Conservation (phyloP, 306 rosid genomes). For the Sicyos edulis region DNA sequence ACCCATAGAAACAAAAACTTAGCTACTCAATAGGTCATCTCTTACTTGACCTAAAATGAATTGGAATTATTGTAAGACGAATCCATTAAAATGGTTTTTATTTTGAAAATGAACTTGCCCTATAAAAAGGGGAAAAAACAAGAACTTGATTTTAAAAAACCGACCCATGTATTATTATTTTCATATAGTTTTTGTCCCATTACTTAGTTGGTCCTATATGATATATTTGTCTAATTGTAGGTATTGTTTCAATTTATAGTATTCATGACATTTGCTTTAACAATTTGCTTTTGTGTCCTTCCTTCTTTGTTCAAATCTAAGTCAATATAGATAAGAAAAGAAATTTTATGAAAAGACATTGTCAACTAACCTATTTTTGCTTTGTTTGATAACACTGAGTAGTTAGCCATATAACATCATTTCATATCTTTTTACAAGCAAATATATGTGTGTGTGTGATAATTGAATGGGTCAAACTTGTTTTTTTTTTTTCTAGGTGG, state of each 20-base stretch:
- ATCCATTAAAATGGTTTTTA: no score
- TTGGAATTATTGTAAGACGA: no score
- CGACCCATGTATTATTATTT: not conserved
- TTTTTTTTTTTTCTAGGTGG: no score
- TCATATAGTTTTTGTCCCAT: not conserved
- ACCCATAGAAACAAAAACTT: no score
- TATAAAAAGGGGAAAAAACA: no score
- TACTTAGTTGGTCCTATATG: not conserved
- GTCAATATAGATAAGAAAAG: not conserved
- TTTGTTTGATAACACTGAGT: not conserved
- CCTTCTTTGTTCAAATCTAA: conserved; percentile 4
- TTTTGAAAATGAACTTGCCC: no score
- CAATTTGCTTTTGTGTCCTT: not conserved
- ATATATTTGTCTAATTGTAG: not conserved
- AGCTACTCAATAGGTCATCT: no score
- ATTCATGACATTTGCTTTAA: not conserved
- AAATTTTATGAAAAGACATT: conserved; percentile 12
- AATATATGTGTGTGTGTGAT: no score
- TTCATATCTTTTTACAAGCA: conserved; percentile 7
- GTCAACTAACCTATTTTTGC: not conserved
- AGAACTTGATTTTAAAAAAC: not conserved
- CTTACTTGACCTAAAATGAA: no score
- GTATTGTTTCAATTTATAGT: conserved; percentile 2
- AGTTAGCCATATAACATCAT: conserved; percentile 7
- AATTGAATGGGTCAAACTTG: no score